These are phyloP conservation scores for Berberis vulgaris DNA, from an alignment of 164 flowering plant genomes.

Conservation along the genomic window DNA sequence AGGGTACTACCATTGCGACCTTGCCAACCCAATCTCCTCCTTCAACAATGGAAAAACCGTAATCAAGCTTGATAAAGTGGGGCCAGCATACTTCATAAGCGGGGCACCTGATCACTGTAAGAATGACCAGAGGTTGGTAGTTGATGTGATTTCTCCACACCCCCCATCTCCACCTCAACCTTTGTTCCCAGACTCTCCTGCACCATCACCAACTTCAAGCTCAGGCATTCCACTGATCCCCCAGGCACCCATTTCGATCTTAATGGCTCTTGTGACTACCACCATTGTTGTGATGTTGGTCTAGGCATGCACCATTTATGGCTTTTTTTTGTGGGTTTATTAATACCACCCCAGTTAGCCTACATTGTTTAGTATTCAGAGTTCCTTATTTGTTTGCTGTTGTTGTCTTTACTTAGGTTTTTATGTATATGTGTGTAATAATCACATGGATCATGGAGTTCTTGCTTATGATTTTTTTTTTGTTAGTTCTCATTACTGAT, in stretches of 20 bases:
- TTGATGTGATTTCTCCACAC: slow-evolving; percentile 38
- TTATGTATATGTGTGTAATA: too few species aligned
- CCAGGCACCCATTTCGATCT: not conserved
- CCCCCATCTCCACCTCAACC: slow-evolving; percentile 9
- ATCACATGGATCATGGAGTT: too few species aligned
- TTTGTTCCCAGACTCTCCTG: not conserved
- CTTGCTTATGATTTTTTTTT: too few species aligned
- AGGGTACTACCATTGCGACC: slow-evolving; percentile 61
- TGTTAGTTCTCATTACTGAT: too few species aligned
- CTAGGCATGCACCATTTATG: not conserved
- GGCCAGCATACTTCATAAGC: slow-evolving; percentile 49
- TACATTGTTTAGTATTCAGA: not conserved
- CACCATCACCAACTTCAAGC: slow-evolving; percentile 1
- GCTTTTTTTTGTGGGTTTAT: not conserved
- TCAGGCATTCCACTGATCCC: not conserved
- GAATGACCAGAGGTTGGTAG: slow-evolving; percentile 38
- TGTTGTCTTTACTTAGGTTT: too few species aligned
- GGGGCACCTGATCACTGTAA: slow-evolving; percentile 41
- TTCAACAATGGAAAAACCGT: slow-evolving; percentile 37
- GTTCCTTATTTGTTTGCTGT: too few species aligned
- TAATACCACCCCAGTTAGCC: not conserved
- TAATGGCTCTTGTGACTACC: not conserved
- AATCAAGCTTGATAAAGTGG: slow-evolving; percentile 37
- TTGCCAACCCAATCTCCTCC: slow-evolving; percentile 22
- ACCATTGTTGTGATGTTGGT: not conserved